Base-by-base conservation (phyloP, 768 basidiomycete genomes). In the Wakefieldia striispora region DNA sequence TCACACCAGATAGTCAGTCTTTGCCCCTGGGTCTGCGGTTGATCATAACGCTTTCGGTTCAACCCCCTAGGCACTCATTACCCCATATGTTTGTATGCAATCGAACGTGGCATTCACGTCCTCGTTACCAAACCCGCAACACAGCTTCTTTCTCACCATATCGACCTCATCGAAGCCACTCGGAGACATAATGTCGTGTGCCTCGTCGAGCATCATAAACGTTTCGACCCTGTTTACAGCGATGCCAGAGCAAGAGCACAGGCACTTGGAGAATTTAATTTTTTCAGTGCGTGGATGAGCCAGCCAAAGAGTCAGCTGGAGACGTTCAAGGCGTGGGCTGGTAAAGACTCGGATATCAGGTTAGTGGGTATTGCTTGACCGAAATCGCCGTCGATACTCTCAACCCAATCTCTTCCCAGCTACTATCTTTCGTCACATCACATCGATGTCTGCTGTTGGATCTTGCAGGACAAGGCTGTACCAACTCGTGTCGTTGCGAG, bases 211-310 rank as follows among this genome's bases (percentile, higher is more conserved):
- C 91, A 95, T 62, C 91, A 93, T 72, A 93, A 92, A 66, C 81
- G 90, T 41, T 91, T 85, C 61, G 93, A 95, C 69, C 94, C 94
- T 6, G 91, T 86, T 12, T 95, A 97, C 74, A 88, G 87, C 60
- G 93, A 97, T 64, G 94, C 92, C 34, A 86, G 83, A 60, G 85
- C 83, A 4, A 83, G 86, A 45, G 87, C 87, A 24, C 79, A 76
- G 23, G 70, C 79, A 7, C 76, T 95, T 21, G 91, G 93, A 29
- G 91, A 95, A 68, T 92, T 94, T 73, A 95, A 94, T 72, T 95
- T 92, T 71, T 95, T 93, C 81, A 90, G 75, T 58, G 90, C 92
- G 33, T 95, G 94, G 91, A 97, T 97, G 94, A 92, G 89, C 62
- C 94, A 95, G 68, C 94, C 94, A 37, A 97, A 97, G 72, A 85